Conservation (phyloP, 768 basidiomycete genomes). For the Filobasidium floriforme region DNA sequence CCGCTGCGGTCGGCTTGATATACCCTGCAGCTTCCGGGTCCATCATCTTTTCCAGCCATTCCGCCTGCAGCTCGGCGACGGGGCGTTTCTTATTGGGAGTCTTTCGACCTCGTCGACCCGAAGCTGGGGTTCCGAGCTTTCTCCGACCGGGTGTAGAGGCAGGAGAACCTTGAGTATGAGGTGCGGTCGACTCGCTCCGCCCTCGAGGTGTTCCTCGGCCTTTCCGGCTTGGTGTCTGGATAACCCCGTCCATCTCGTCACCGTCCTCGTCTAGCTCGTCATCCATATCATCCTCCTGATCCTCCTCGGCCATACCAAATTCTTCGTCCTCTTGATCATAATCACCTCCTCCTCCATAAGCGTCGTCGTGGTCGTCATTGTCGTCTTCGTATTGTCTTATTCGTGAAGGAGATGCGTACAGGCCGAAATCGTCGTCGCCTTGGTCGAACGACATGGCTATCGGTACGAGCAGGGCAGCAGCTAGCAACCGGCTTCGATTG, state of each 20-base stretch:
- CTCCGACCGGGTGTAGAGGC: not conserved
- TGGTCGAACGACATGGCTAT: not conserved
- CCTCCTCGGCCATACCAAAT: constrained; percentile 7
- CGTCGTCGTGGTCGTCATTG: not conserved
- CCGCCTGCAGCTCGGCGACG: constrained; percentile 2
- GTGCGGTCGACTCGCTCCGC: not conserved
- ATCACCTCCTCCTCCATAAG: not conserved
- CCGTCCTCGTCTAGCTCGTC: constrained; percentile 8
- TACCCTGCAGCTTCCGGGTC: constrained; percentile 28
- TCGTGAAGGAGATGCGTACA: not conserved
- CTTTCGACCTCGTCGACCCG: not conserved
- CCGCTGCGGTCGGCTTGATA: constrained; percentile 64
- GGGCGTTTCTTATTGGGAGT: not conserved
- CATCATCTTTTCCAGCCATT: constrained; percentile 6
- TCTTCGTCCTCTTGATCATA: not conserved
- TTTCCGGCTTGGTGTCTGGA: not conserved
- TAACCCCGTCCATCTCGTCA: constrained; percentile 2
- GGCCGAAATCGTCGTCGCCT: constrained; percentile 4
- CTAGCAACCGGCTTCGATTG: no score
- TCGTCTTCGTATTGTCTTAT: not conserved
- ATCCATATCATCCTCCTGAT: constrained; percentile 9
- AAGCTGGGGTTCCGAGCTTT: not conserved
- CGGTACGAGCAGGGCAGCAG: no score
- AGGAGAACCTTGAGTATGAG: not conserved
- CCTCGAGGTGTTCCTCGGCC: not conserved